Base-by-base conservation (phyloP, 768 basidiomycete species). In the Tremella fuciformis region DNA sequence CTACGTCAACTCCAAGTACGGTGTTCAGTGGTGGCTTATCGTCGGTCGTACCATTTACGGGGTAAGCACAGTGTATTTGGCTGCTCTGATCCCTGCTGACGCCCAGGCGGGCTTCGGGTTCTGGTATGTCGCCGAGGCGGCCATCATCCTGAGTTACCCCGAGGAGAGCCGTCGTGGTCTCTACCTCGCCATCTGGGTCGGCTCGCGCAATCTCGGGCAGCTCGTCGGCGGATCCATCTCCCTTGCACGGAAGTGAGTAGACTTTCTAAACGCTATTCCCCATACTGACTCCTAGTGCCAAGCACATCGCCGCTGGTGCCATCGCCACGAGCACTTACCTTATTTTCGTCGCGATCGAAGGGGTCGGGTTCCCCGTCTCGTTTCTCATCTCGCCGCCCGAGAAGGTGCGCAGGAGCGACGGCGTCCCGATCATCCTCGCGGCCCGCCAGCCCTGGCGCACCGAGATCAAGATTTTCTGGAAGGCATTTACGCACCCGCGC, bases 81-180 rank as follows among this genome's bases (percentile, higher is more conserved):
- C 52, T 41, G 48, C 50, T 16, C 7, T 46, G 19, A 9, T 9
- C 22, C 19, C 18, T 13, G 16, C 3, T 26, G n/a, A n/a, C n/a
- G 7, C 49, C 9, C 21, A n/a, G n/a, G n/a, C n/a, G n/a, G 34
- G 13, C 15, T 24, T 39, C 42, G 18, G n/a, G n/a, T n/a, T n/a
- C n/a, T n/a, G n/a, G n/a, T n/a, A n/a, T 26, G 60, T 65, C 21
- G 64, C 64, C n/a, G 64, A 65, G 48, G 46, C 64, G 9, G 64
- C 60, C 2, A 54, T 46, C 7, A 65, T 65, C 57, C 62, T 65
- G 64, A 62, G 60, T 1, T 40, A 62, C 22, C 57, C 64, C 8
- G 60, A 60, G n/a, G 53, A 41, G 13, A 57, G 60, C 6, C 53
- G 57, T 22, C 44, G 64, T 51, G 64, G 64, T 22, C 62, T 62